phyloP scores from a whole-genome alignment of 1,284 basidiomycete genomes.

The Trametes pubescens region DNA sequence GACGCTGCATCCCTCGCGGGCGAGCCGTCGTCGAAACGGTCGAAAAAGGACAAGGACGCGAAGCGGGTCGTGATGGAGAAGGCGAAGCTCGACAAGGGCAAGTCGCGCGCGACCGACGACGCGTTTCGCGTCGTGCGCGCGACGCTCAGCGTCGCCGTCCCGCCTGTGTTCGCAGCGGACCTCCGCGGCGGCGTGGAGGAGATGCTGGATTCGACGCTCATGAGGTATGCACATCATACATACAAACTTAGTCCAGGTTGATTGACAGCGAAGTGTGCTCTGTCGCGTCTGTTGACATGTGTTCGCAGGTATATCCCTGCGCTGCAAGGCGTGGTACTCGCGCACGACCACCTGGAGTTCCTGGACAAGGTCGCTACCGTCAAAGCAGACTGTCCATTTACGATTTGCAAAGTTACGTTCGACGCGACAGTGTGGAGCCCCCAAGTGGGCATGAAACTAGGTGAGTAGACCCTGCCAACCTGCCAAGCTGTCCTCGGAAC shows the following conservation, averaged over 20 bases:
- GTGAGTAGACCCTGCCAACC: constrained; percentile 53
- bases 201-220: constrained; percentile 91
- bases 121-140: constrained; percentile 77
- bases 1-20: constrained; percentile 30
- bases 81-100: constrained; percentile 50
- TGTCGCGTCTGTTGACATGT: not conserved
- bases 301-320: constrained; percentile 84
- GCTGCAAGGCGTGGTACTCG: constrained; percentile 87
- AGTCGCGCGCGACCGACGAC: constrained; percentile 48
- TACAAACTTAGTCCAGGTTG: not conserved
- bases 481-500: not conserved
- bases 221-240: constrained; percentile 69
- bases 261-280: constrained; percentile 24
- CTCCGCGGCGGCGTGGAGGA: constrained; percentile 81
- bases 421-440: constrained; percentile 93
- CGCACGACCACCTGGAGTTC: constrained; percentile 84
- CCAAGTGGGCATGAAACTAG: constrained; percentile 82
- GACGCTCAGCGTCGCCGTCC: constrained; percentile 78
- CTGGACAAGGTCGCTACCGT: constrained; percentile 74
- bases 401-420: constrained; percentile 80
- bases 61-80: constrained; percentile 44
- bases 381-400: constrained; percentile 88
- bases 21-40: constrained; percentile 42
- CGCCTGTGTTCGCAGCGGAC: constrained; percentile 82
- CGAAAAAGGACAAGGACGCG: constrained; percentile 39